phyloP scores from a whole-genome alignment of 2,329 filamentous ascomycete species.

The Pseudocercospora fijiensis region DNA sequence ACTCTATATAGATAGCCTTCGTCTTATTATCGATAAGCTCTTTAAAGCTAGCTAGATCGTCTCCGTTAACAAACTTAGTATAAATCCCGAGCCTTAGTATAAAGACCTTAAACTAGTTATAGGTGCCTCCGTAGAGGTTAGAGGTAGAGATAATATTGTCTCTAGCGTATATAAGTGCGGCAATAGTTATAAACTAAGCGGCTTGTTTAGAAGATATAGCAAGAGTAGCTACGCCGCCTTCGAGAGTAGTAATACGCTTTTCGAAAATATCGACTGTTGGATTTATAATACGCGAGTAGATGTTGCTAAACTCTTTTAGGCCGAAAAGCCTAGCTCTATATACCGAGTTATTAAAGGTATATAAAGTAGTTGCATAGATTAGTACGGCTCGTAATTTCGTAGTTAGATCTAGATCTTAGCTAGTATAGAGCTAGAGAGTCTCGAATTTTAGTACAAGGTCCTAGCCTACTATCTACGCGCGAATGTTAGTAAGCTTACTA shows the following conservation, averaged over 20 bases:
- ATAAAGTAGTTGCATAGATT: conserved; percentile 93
- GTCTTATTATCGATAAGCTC: conserved; percentile 87
- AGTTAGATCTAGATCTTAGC: conserved; percentile 70
- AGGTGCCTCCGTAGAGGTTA: conserved; percentile 91
- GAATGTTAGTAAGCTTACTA: not conserved
- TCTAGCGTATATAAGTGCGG: conserved; percentile 77
- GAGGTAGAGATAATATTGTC: conserved; percentile 92
- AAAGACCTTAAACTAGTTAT: conserved; percentile 95
- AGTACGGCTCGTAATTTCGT: conserved; percentile 90
- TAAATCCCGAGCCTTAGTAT: conserved; percentile 81
- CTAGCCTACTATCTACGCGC: conserved; percentile 35
- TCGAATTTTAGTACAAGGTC: conserved; percentile 49
- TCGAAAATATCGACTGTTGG: conserved; percentile 95
- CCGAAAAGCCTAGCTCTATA: conserved; percentile 93
- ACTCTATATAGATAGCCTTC: conserved; percentile 89
- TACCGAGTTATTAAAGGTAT: conserved; percentile 90
- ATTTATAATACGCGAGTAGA: conserved; percentile 97
- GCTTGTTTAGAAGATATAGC: conserved; percentile 83
- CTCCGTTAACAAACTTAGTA: conserved; percentile 83
- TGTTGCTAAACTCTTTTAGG: conserved; percentile 95
- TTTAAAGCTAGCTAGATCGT: conserved; percentile 74
- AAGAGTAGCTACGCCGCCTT: conserved; percentile 84
- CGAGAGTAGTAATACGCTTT: conserved; percentile 91
- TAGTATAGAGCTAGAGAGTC: conserved; percentile 56
- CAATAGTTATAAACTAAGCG: conserved; percentile 87